Percentiles rank a stretch among this genome's conserved stretches.
Conservation (phyloP, 805 yeast genomes). For the Ogataea paraovalis region DNA sequence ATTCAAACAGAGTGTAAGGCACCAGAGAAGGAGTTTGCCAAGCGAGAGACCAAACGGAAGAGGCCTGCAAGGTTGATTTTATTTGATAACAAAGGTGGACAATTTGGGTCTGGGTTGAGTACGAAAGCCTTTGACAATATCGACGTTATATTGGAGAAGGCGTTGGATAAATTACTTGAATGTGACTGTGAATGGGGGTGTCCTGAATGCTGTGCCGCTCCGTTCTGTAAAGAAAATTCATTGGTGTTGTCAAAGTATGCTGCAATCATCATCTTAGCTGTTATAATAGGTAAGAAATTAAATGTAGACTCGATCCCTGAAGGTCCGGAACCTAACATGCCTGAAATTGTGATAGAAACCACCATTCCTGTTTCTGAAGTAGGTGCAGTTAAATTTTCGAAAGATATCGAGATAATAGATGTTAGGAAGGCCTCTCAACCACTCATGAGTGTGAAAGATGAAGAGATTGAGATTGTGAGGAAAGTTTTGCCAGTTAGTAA, state of each 20-base stretch:
- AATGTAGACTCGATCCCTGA: conserved; percentile 48
- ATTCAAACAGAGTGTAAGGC: conserved; percentile 94
- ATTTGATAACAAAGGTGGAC: conserved; percentile 80
- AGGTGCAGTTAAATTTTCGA: conserved; percentile 51
- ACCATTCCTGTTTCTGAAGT: conserved; percentile 49
- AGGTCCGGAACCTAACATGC: conserved; percentile 79
- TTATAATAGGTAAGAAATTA: conserved; percentile 52
- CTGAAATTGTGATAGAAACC: conserved; percentile 64
- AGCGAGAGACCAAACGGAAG: conserved; percentile 60
- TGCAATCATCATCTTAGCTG: conserved; percentile 62
- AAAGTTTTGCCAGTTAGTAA: conserved; percentile 1
- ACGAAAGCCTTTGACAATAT: conserved; percentile 76
- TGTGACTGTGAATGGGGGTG: conserved; percentile 73
- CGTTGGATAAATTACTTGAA: conserved; percentile 52
- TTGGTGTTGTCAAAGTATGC: conserved; percentile 87
- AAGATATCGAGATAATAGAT: conserved; percentile 54
- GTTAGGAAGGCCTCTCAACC: conserved; percentile 27
- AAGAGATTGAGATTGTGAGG: conserved; percentile 13
- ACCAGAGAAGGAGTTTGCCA: conserved; percentile 92
- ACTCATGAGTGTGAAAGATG: conserved; percentile 19
- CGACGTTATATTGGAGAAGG: conserved; percentile 58
- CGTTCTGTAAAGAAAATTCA: conserved; percentile 76
- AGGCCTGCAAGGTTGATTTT: conserved; percentile 87
- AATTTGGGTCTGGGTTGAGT: conserved; percentile 73
- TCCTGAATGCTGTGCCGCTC: conserved; percentile 82